Conservation (phyloP, 1,139 yeast genomes). For the Eremothecium gossypii region DNA sequence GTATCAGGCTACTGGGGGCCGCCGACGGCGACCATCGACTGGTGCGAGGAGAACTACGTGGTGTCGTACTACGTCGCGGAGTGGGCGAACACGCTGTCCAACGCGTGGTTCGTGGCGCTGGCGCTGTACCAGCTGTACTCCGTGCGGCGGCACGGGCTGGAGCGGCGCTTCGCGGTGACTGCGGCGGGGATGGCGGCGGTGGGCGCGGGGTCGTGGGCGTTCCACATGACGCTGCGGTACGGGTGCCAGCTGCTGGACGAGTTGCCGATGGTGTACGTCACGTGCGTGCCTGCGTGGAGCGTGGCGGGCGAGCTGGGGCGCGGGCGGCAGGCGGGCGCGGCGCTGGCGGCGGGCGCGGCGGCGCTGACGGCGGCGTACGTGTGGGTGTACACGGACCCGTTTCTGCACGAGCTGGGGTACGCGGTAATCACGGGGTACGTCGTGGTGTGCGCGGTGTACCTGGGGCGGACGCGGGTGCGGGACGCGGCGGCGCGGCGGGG, state of each 20-base stretch:
- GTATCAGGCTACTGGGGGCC: constrained; percentile 32
- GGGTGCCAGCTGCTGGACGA: constrained; percentile 89
- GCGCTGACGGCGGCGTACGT: constrained; percentile 57
- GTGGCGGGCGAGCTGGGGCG: background rate
- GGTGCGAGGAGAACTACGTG: constrained; percentile 95
- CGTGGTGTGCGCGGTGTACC: constrained; percentile 44
- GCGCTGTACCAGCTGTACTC: constrained; percentile 61
- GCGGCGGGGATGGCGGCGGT: constrained; percentile 77
- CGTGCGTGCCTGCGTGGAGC: constrained; percentile 84
- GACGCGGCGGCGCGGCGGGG: constrained; percentile 39
- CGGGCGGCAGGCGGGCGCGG: constrained; percentile 35
- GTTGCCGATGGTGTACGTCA: constrained; percentile 95
- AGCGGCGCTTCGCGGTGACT: constrained; percentile 58
- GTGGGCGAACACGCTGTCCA: constrained; percentile 72
- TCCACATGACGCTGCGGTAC: constrained; percentile 89
- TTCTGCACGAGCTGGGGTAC: constrained; percentile 72
- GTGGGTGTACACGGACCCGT: constrained; percentile 58
- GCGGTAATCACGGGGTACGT: constrained; percentile 50
- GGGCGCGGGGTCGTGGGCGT: constrained; percentile 89
- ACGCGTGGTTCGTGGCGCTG: constrained; percentile 53
- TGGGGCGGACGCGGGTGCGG: constrained; percentile 44
- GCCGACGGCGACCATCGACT: constrained; percentile 64
- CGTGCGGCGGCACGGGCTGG: constrained; percentile 52
- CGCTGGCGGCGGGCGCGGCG: constrained; percentile 47
- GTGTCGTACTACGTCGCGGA: constrained; percentile 84